phyloP scores from a whole-genome alignment of 495 filamentous ascomycete genomes.

The Penicillium paxilli region DNA sequence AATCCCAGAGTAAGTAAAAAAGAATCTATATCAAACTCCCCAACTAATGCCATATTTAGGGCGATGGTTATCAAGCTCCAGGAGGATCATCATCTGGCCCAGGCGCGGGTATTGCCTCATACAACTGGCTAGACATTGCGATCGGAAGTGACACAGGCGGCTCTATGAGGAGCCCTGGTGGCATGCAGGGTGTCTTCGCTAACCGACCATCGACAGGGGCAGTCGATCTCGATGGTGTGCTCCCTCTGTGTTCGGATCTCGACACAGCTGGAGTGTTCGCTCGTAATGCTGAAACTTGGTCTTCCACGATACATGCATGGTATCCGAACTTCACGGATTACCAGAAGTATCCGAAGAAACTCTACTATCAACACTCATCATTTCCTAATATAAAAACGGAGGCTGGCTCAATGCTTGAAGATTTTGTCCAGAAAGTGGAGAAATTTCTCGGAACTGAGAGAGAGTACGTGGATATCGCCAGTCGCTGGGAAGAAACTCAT shows the following conservation, averaged over 20 bases:
- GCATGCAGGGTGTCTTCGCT: slow-evolving; percentile 5
- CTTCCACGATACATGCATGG: not conserved
- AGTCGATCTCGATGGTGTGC: slow-evolving; percentile 4
- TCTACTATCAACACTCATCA: slow-evolving; percentile 31
- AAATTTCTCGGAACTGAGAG: slow-evolving; percentile 36
- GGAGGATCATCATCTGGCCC: slow-evolving; percentile 38
- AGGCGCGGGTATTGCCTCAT: slow-evolving; percentile 36
- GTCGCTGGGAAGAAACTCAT: slow-evolving; percentile 39
- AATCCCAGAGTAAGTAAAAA: slow-evolving; percentile 30
- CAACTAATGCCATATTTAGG: slow-evolving; percentile 3
- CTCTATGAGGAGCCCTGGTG: slow-evolving; percentile 9
- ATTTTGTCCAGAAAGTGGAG: slow-evolving; percentile 41
- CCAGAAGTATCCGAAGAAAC: slow-evolving; percentile 44
- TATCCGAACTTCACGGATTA: slow-evolving; percentile 39
- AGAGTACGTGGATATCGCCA: slow-evolving; percentile 33
- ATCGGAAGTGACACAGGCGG: slow-evolving; percentile 52
- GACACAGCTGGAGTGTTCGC: slow-evolving; percentile 13
- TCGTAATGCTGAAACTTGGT: slow-evolving; percentile 7
- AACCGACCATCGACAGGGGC: slow-evolving; percentile 2
- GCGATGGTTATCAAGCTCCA: slow-evolving; percentile 45
- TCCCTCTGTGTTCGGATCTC: slow-evolving; percentile 3
- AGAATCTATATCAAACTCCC: not conserved
- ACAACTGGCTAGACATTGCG: slow-evolving; percentile 43
- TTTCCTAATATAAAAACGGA: slow-evolving; percentile 19
- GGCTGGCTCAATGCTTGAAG: slow-evolving; percentile 29